Evolutionary conservation across 1,284 basidiomycete genomes (phyloP).

Genomic region (Puccinia coronata): DNA sequence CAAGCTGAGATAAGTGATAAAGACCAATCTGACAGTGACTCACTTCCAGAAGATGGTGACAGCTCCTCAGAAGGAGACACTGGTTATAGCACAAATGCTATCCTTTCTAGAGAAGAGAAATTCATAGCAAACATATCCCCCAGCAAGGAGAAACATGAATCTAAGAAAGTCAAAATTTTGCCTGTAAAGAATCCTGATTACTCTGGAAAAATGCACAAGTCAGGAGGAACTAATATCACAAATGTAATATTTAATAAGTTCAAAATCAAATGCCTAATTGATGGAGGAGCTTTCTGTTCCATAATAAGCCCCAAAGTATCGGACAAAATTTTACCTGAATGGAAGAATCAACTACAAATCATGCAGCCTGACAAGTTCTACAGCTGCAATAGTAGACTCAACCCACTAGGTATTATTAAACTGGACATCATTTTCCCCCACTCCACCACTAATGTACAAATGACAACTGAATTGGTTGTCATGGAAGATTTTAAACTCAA

Average conservation of each 20-base stretch:
- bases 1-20: neutral
- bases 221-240: neutral
- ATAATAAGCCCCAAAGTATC: neutral
- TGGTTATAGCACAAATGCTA: neutral
- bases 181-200: neutral
- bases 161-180: neutral
- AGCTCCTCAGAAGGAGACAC: too few species aligned
- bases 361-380: neutral
- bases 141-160: neutral
- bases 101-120: neutral
- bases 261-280: slow-evolving; percentile 3
- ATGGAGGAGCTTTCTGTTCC: slow-evolving; percentile 9
- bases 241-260: slow-evolving; percentile 6
- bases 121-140: neutral
- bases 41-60: too few species aligned
- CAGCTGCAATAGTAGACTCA: slow-evolving; percentile 3
- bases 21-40: neutral
- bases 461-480: neutral
- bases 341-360: neutral
- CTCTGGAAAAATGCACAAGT: neutral
- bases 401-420: neutral
- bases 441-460: neutral
- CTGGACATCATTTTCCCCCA: neutral
- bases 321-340: neutral
- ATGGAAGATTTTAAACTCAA: slow-evolving; percentile 9